Base-by-base conservation (phyloP, 73 alveolate genomes). In the Symbiodinium pilosum region DNA sequence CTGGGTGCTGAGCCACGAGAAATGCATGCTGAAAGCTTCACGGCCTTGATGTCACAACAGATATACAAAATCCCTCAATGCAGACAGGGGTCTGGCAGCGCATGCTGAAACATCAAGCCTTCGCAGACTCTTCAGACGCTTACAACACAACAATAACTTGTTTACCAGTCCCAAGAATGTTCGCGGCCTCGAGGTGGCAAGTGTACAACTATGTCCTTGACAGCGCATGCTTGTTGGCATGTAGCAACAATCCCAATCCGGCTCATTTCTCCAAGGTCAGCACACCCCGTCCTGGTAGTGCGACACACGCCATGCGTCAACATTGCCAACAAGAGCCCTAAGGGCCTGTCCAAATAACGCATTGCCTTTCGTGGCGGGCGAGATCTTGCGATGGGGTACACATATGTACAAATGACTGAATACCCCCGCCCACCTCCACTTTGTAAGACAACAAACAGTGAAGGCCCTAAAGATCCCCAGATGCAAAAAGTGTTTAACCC, bases 211-310 rank as follows among this genome's bases (percentile, higher is more conserved):
- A 84, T 42, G 44, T 84, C 92, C 92, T 84, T 43, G 92, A 59
- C 12, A 40, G n/a, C n/a, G 26, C 41, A 28, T 32, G 39, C 52
- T 18, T 11, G 87, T 18, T 12, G 43, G 36, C 30, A 42, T n/a
- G n/a, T n/a, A n/a, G n/a, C n/a, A n/a, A n/a, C n/a, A n/a, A n/a
- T n/a, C n/a, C n/a, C n/a, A n/a, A n/a, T n/a, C n/a, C n/a, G 40
- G 34, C 59, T 47, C 59, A 9, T 47, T 14, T 9, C 14, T 6
- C 21, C 59, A 47, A 47, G 21, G 14, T 47, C 59, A 47, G 14
- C 59, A 47, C 59, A 4, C 47, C 43, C 77, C 8, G 47, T 88
- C 95, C 95, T 88, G 95, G 95, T 88, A 88, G 95, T 88, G 95
- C 21, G 86, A 34, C 44, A 88, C 95, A 8, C 95, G 68, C 95